phyloP scores from a whole-genome alignment of 1,139 yeast species.

The Geotrichum europaeum region DNA sequence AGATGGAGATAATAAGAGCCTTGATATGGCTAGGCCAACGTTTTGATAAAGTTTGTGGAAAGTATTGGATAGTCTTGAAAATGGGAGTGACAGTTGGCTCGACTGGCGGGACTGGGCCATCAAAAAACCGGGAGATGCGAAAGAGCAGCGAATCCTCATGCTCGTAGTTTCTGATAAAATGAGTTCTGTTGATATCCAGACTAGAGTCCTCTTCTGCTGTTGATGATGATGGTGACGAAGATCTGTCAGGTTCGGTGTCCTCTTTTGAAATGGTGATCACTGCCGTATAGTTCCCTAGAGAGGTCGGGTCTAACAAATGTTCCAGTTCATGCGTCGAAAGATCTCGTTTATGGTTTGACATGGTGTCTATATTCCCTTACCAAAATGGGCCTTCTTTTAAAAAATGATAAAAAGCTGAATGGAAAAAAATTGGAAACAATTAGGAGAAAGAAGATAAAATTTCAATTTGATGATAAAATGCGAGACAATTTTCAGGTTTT shows the following conservation, averaged over 20 bases:
- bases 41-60: slow-evolving; percentile 8
- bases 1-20: slow-evolving; percentile 10
- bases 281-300: background rate
- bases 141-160: background rate
- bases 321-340: background rate
- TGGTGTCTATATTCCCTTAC: background rate
- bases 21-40: slow-evolving; percentile 14
- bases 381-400: background rate
- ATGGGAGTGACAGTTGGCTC: slow-evolving; percentile 16
- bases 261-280: background rate
- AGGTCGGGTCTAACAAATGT: background rate
- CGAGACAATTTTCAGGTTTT: background rate
- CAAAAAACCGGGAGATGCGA: slow-evolving; percentile 16
- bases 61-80: slow-evolving; percentile 11
- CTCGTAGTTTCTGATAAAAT: background rate
- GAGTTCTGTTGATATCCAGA: background rate
- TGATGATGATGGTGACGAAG: background rate
- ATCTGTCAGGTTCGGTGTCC: background rate
- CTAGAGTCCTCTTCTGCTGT: background rate
- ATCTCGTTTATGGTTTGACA: background rate
- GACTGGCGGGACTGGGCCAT: slow-evolving; percentile 14
- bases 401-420: background rate
- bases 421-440: background rate
- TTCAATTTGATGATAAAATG: background rate
- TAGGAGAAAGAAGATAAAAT: background rate